phyloP scores from a whole-genome alignment of 768 basidiomycete species.

The Suillus clintonianus region DNA sequence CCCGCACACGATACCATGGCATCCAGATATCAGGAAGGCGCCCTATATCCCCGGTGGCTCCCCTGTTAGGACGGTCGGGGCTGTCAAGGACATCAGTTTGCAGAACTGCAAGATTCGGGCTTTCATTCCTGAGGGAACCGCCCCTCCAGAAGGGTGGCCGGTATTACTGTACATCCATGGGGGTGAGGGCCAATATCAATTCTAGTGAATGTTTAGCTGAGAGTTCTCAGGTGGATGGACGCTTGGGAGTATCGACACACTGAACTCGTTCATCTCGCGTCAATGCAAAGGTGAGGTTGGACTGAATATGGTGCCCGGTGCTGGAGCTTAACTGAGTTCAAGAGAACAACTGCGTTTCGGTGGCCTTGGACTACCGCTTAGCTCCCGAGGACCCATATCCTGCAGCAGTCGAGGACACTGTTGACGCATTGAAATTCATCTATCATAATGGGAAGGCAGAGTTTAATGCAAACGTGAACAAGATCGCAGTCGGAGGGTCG shows the following conservation, averaged over 20 bases:
- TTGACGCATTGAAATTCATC: slow-evolving; percentile 68
- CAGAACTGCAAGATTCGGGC: slow-evolving; percentile 54
- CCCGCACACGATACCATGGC: slow-evolving; percentile 61
- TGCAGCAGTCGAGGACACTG: slow-evolving; percentile 67
- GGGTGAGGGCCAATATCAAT: slow-evolving; percentile 38
- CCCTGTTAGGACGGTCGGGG: slow-evolving; percentile 53
- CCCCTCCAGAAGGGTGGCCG: slow-evolving; percentile 62
- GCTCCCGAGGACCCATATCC: slow-evolving; percentile 74
- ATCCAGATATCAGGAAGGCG: slow-evolving; percentile 50
- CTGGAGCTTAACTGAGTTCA: neutral
- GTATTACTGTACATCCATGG: slow-evolving; percentile 75
- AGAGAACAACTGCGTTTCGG: slow-evolving; percentile 64
- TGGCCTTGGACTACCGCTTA: slow-evolving; percentile 71
- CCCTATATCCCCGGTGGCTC: slow-evolving; percentile 58
- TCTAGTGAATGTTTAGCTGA: neutral
- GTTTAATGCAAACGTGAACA: slow-evolving; percentile 50
- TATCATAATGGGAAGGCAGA: slow-evolving; percentile 43
- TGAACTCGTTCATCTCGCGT: slow-evolving; percentile 52
- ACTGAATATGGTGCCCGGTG: neutral
- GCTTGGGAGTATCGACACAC: slow-evolving; percentile 59
- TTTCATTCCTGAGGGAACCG: slow-evolving; percentile 56
- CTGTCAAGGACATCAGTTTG: slow-evolving; percentile 49
- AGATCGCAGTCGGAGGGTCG: slow-evolving; percentile 70
- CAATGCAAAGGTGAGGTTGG: slow-evolving; percentile 22
- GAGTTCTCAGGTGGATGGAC: slow-evolving; percentile 66